phyloP scores from a whole-genome alignment of 805 yeast species.

The Teunomyces cretensis region DNA sequence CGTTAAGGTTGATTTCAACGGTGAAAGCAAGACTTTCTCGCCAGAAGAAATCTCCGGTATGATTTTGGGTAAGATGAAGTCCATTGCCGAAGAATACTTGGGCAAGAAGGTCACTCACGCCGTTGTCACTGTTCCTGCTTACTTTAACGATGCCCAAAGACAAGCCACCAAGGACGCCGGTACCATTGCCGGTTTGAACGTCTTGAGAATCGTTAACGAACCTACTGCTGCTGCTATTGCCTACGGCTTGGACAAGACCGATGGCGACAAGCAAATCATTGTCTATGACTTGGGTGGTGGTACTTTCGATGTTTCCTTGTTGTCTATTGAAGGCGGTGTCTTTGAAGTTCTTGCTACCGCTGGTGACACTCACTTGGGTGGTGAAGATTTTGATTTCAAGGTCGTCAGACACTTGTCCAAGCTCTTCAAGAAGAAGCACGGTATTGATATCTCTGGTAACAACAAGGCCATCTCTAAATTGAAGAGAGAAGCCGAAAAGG shows the following conservation, averaged over 20 bases:
- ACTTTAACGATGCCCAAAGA: constrained; percentile 91
- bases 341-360: constrained; percentile 49
- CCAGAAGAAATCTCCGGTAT: constrained; percentile 95
- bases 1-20: constrained; percentile 78
- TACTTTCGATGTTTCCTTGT: constrained; percentile 36
- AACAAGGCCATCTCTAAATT: constrained; percentile 45
- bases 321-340: constrained; percentile 48
- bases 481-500: constrained; percentile 50
- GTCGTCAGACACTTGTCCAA: constrained; percentile 42
- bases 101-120: constrained; percentile 79
- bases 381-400: constrained; percentile 50
- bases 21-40: constrained; percentile 82
- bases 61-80: constrained; percentile 87
- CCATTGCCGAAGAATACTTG: constrained; percentile 74
- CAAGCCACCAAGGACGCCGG: constrained; percentile 95
- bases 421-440: constrained; percentile 47
- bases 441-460: constrained; percentile 40
- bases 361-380: constrained; percentile 54
- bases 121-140: constrained; percentile 91
- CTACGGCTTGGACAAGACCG: constrained; percentile 33
- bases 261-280: constrained; percentile 44
- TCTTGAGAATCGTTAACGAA: constrained; percentile 86
- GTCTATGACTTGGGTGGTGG: constrained; percentile 53
- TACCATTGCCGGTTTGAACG: constrained; percentile 85
- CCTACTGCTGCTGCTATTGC: constrained; percentile 49